Evolutionary conservation across 2,329 filamentous ascomycete genomes (phyloP).

Genomic region (Leptographium lundbergii): DNA sequence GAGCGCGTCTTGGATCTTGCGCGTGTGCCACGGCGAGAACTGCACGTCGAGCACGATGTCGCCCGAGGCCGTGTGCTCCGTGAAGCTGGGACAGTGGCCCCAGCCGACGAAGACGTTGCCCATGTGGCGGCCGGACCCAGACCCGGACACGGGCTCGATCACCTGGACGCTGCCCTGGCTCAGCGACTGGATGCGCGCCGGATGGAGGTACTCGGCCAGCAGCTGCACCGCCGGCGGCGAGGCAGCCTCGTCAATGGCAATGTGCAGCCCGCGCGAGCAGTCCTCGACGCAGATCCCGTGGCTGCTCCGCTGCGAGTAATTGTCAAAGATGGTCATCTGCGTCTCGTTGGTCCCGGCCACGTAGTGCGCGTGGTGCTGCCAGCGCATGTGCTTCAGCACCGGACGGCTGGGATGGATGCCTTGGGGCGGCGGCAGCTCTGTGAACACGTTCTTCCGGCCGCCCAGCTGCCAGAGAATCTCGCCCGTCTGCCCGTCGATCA

Average conservation of each 20-base stretch:
- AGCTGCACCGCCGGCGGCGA: slow-evolving; percentile 27
- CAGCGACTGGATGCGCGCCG: slow-evolving; percentile 15
- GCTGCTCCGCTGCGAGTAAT: slow-evolving; percentile 31
- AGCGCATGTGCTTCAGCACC: slow-evolving; percentile 18
- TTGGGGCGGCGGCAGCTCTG: slow-evolving; percentile 14
- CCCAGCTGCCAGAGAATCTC: slow-evolving; percentile 33
- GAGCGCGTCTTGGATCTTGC: slow-evolving; percentile 15
- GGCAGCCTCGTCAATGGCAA: slow-evolving; percentile 27
- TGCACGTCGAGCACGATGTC: slow-evolving; percentile 39
- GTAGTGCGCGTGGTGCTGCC: slow-evolving; percentile 34
- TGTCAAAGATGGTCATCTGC: slow-evolving; percentile 35
- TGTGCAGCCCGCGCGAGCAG: slow-evolving; percentile 29
- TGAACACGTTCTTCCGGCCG: slow-evolving; percentile 29
- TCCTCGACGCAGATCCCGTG: slow-evolving; percentile 13
- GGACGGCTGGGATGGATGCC: neutral
- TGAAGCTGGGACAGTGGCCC: slow-evolving; percentile 36
- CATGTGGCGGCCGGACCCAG: neutral
- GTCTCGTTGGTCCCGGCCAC: slow-evolving; percentile 24
- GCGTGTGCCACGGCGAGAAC: slow-evolving; percentile 7
- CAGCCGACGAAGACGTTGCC: slow-evolving; percentile 44
- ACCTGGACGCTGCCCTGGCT: slow-evolving; percentile 35
- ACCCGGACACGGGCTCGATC: slow-evolving; percentile 25
- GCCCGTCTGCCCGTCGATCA: slow-evolving; percentile 28
- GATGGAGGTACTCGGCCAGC: slow-evolving; percentile 32
- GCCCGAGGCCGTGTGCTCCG: slow-evolving; percentile 33